These are phyloP conservation scores for Talaromyces wortmannii DNA, from an alignment of 495 filamentous ascomycete genomes.

Conservation along the genomic window DNA sequence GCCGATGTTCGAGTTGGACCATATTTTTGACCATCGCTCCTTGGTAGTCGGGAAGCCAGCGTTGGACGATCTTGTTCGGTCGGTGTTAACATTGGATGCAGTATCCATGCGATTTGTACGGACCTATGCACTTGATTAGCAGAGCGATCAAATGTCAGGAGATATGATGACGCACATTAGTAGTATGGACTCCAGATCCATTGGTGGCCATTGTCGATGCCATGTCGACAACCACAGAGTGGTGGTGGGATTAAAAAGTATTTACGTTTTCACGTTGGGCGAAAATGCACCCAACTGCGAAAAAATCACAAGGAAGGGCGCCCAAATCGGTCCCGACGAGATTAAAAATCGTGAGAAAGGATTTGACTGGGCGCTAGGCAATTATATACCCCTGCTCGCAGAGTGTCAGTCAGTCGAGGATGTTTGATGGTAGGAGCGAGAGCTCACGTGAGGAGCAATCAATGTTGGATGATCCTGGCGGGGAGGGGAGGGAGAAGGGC, in stretches of 20 bases:
- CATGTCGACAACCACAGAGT: conserved; percentile 14
- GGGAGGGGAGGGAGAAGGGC: not conserved
- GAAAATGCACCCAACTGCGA: conserved; percentile 9
- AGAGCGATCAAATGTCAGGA: not conserved
- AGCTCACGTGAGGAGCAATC: not conserved
- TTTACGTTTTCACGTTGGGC: not conserved
- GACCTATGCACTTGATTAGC: conserved; percentile 16
- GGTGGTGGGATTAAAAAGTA: not conserved
- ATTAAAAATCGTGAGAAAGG: not conserved
- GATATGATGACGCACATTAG: conserved; percentile 5
- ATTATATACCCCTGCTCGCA: not conserved
- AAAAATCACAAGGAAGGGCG: conserved; percentile 6
- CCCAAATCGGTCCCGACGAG: not conserved
- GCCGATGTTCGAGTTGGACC: conserved; percentile 48
- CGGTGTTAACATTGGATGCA: conserved; percentile 30
- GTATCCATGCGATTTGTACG: conserved; percentile 32
- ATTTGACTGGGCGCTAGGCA: not conserved
- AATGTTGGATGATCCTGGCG: too few species aligned
- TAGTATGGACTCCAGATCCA: conserved; percentile 30
- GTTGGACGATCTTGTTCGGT: conserved; percentile 30
- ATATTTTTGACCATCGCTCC: conserved; percentile 53
- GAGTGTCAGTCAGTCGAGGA: not conserved
- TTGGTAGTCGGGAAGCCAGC: conserved; percentile 36
- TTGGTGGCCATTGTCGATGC: conserved; percentile 35
- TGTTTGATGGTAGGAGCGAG: not conserved